These are phyloP conservation scores for Russula sp. DNA, from an alignment of 768 basidiomycete genomes.

Conservation along the genomic window DNA sequence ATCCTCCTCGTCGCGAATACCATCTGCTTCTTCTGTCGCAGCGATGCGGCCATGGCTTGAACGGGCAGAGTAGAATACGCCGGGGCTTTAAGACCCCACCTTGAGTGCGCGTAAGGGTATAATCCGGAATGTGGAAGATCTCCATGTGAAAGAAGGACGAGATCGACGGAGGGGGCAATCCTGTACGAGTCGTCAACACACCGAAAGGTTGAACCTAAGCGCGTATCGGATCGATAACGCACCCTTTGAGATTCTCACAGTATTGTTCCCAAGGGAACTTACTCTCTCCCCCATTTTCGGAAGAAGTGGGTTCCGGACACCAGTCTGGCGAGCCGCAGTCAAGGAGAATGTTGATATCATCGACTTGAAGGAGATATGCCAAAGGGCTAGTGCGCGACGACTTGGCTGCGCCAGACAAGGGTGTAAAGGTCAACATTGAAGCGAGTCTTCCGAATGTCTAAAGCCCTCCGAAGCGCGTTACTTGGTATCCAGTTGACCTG, in stretches of 20 bases:
- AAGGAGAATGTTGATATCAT: conserved; percentile 88
- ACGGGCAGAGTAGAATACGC: conserved; percentile 94
- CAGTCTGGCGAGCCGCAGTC: conserved; percentile 94
- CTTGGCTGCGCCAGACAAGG: conserved; percentile 80
- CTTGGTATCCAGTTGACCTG: no score
- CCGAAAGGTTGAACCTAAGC: not conserved
- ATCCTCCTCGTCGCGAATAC: conserved; percentile 71
- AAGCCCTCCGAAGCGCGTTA: no score
- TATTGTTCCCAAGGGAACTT: conserved; percentile 59
- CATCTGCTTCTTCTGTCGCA: conserved; percentile 83
- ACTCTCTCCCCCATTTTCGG: conserved; percentile 34
- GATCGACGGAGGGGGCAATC: conserved; percentile 74
- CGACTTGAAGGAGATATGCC: conserved; percentile 87
- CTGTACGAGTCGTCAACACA: conserved; percentile 41
- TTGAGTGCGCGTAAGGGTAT: conserved; percentile 87
- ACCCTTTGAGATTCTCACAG: conserved; percentile 66
- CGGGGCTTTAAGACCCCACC: conserved; percentile 85
- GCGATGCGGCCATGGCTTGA: conserved; percentile 94
- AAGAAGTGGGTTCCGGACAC: conserved; percentile 53
- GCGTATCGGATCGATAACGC: conserved; percentile 34
- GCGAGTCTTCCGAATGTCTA: not conserved
- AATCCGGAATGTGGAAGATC: conserved; percentile 86
- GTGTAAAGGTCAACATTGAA: conserved; percentile 92
- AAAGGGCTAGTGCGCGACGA: conserved; percentile 61
- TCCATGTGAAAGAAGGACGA: conserved; percentile 93